These are phyloP conservation scores for Colletotrichum zoysiae DNA, from an alignment of 2,329 filamentous ascomycete species.

Conservation along the genomic window DNA sequence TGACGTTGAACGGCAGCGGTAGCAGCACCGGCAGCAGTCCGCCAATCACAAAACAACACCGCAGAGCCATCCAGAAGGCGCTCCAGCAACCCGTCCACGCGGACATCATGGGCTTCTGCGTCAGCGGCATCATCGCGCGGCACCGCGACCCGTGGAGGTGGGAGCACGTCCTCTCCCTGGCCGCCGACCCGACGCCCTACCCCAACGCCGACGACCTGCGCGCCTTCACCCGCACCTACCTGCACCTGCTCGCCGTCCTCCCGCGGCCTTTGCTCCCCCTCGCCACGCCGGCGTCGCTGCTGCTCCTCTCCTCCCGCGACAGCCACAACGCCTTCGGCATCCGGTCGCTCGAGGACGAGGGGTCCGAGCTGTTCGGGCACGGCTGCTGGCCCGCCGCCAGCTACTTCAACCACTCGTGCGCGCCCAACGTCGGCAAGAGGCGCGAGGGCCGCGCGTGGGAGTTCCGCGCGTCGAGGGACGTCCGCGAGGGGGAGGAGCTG, in stretches of 20 bases:
- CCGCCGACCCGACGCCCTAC: constrained; percentile 32
- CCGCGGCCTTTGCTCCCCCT: constrained; percentile 18
- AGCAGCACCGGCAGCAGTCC: background rate
- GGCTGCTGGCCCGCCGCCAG: constrained; percentile 37
- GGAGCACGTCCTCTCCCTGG: constrained; percentile 32
- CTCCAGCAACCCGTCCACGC: constrained; percentile 26
- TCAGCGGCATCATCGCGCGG: constrained; percentile 27
- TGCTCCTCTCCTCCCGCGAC: constrained; percentile 30
- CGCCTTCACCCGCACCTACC: constrained; percentile 25
- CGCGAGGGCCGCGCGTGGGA: constrained; percentile 34
- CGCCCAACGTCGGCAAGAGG: constrained; percentile 25
- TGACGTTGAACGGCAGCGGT: background rate
- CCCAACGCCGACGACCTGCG: constrained; percentile 22
- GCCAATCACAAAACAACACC: constrained; percentile 27
- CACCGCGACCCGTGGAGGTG: constrained; percentile 10
- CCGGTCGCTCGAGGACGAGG: constrained; percentile 37
- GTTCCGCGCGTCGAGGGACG: constrained; percentile 18
- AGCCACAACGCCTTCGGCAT: constrained; percentile 37
- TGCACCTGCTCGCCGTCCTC: constrained; percentile 37
- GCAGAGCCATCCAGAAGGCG: constrained; percentile 29
- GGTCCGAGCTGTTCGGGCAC: constrained; percentile 38
- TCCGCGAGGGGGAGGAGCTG: constrained; percentile 24
- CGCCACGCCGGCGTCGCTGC: constrained; percentile 25
- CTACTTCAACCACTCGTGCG: constrained; percentile 40
- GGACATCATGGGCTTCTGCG: constrained; percentile 34